Conservation (phyloP, 352 stramenopile species). For the Plasmopara muralis region DNA sequence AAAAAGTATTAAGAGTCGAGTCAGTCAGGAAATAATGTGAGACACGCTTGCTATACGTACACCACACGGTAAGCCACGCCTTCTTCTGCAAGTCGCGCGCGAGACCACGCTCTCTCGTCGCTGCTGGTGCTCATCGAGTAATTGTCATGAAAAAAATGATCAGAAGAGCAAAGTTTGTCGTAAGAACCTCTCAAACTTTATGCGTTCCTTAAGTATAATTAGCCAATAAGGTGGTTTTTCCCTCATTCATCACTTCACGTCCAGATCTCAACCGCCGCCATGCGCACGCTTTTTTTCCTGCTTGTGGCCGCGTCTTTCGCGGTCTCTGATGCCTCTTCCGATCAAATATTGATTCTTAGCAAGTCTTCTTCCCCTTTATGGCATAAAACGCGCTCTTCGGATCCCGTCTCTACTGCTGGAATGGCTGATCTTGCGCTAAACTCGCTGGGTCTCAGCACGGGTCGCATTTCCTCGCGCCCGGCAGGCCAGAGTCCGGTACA, state of each 20-base stretch:
- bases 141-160: neutral
- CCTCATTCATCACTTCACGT: neutral
- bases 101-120: conserved; percentile 31
- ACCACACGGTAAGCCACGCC: conserved; percentile 51
- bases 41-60: conserved; percentile 21
- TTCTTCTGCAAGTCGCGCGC: conserved; percentile 36
- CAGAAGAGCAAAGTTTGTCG: too few relatives aligned
- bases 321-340: conserved; percentile 7
- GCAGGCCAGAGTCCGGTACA: conserved; percentile 28
- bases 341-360: conserved; percentile 28
- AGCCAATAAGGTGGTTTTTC: too few relatives aligned
- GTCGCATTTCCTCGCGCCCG: conserved; percentile 17
- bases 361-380: conserved; percentile 15
- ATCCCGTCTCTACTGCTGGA: conserved; percentile 25
- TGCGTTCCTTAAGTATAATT: too few relatives aligned
- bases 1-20: neutral
- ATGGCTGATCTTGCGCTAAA: conserved; percentile 35
- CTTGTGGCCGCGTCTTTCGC: conserved; percentile 12
- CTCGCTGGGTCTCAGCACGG: conserved; percentile 26
- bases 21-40: conserved; percentile 2
- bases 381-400: conserved; percentile 13
- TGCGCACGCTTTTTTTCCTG: conserved; percentile 10
- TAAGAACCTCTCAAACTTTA: too few relatives aligned
- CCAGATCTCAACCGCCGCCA: conserved; percentile 15
- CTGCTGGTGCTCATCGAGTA: conserved; percentile 8